These are phyloP conservation scores for Prunus mira DNA, from an alignment of 306 rosid species.

Conservation along the genomic window DNA sequence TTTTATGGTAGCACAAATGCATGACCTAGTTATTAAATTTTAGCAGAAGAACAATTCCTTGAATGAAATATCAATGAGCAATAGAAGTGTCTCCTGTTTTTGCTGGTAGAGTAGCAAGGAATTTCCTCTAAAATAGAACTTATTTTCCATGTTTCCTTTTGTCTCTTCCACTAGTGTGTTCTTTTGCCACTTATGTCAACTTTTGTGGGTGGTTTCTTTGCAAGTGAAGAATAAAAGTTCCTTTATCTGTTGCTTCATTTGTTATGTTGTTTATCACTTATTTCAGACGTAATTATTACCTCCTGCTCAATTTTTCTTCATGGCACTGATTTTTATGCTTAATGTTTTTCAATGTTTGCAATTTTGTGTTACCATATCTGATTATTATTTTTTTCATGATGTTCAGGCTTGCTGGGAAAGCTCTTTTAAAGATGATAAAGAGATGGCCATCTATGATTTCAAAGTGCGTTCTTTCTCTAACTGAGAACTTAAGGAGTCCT, in stretches of 20 bases:
- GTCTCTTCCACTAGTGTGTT: background rate
- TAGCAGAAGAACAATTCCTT: background rate
- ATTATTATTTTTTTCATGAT: constrained; percentile 25
- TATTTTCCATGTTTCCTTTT: background rate
- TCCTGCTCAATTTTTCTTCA: constrained; percentile 6
- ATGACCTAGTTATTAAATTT: background rate
- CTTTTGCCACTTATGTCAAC: background rate
- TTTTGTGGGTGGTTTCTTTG: background rate
- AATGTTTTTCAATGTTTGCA: constrained; percentile 6
- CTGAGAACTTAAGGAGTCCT: constrained; percentile 59
- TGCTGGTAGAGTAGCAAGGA: background rate
- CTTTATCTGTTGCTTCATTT: constrained; percentile 10
- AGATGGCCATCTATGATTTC: constrained; percentile 96
- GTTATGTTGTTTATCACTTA: constrained; percentile 11
- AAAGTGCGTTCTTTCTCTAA: constrained; percentile 75
- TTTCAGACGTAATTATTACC: background rate
- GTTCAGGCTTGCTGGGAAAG: constrained; percentile 87
- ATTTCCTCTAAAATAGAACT: background rate
- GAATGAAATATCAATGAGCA: background rate
- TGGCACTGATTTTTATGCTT: constrained; percentile 8
- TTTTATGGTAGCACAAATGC: background rate
- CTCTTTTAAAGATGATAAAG: constrained; percentile 84
- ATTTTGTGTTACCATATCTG: constrained; percentile 18
- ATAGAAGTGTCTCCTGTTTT: background rate
- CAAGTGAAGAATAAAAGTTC: background rate